phyloP scores from a whole-genome alignment of 768 basidiomycete species.

The Mrakia frigida region DNA sequence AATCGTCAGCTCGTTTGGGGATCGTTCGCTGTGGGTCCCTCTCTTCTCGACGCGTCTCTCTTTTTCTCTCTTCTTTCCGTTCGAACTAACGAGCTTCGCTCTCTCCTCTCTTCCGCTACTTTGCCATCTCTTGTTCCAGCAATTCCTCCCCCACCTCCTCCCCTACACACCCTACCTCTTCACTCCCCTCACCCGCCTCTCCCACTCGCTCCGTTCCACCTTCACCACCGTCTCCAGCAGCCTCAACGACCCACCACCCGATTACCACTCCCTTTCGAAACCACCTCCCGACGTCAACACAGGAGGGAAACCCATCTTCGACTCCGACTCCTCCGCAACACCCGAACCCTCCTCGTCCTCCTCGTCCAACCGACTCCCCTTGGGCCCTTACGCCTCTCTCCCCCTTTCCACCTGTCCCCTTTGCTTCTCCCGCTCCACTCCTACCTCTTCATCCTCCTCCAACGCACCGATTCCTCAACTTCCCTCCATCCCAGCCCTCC shows the following conservation, averaged over 20 bases:
- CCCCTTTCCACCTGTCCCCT: conserved; percentile 61
- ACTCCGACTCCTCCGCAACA: conserved; percentile 7
- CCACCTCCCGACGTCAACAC: background rate
- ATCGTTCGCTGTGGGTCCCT: conserved; percentile 75
- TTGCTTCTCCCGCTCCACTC: conserved; percentile 61
- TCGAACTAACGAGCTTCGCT: no score
- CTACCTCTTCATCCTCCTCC: conserved; percentile 35
- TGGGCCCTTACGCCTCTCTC: conserved; percentile 23
- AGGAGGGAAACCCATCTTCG: conserved; percentile 14
- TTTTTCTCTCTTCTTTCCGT: background rate
- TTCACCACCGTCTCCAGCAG: conserved; percentile 38
- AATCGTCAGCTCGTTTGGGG: conserved; percentile 99
- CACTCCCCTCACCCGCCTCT: conserved; percentile 54
- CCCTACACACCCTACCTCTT: conserved; percentile 57
- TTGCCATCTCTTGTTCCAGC: conserved; percentile 51
- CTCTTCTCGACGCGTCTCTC: background rate
- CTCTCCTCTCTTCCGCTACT: conserved; percentile 20
- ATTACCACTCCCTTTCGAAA: conserved; percentile 15
- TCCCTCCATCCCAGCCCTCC: conserved; percentile 46
- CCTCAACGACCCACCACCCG: conserved; percentile 35
- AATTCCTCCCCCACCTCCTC: conserved; percentile 87
- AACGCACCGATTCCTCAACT: conserved; percentile 34
- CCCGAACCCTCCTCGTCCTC: conserved; percentile 30
- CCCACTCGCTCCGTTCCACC: conserved; percentile 46
- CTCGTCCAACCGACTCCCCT: background rate